These are phyloP conservation scores for Plasmopara halstedii DNA, from an alignment of 352 stramenopile genomes.

Conservation along the genomic window DNA sequence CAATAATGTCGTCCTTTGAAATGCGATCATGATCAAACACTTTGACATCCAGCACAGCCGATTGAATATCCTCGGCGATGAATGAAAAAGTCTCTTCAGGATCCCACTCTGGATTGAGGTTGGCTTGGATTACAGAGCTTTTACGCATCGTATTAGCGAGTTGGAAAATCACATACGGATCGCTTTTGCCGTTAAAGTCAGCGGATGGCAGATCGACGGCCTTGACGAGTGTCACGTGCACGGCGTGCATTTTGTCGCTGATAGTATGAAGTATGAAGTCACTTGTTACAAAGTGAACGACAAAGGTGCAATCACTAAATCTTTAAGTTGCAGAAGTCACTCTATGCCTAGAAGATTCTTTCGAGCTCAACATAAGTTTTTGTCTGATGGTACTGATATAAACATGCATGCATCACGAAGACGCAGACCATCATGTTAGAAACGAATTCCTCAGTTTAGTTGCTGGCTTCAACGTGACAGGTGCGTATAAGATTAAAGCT, in stretches of 20 bases:
- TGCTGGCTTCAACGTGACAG: too few relatives aligned
- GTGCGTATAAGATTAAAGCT: too few relatives aligned
- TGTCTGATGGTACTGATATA: too few relatives aligned
- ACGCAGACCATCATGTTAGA: too few relatives aligned
- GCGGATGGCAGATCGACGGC: constrained; percentile 56
- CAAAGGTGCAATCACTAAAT: too few relatives aligned
- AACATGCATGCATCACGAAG: too few relatives aligned
- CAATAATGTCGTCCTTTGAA: constrained; percentile 75
- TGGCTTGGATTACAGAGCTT: constrained; percentile 48
- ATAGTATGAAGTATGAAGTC: too few relatives aligned
- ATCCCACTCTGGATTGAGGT: constrained; percentile 64
- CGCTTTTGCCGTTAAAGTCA: constrained; percentile 81
- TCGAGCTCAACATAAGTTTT: too few relatives aligned
- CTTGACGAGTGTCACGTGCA: constrained; percentile 67
- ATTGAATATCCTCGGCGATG: constrained; percentile 44
- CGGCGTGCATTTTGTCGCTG: constrained; percentile 46
- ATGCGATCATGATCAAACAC: constrained; percentile 71
- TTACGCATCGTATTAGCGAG: constrained; percentile 56
- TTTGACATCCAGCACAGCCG: constrained; percentile 49
- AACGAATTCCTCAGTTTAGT: too few relatives aligned
- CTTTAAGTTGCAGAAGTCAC: too few relatives aligned
- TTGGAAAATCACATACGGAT: constrained; percentile 77
- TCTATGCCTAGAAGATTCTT: too few relatives aligned
- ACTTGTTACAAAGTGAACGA: too few relatives aligned
- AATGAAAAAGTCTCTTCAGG: constrained; percentile 62